These are phyloP conservation scores for Vanrija sp. DNA, from an alignment of 1,284 basidiomycete species.

Conservation along the genomic window DNA sequence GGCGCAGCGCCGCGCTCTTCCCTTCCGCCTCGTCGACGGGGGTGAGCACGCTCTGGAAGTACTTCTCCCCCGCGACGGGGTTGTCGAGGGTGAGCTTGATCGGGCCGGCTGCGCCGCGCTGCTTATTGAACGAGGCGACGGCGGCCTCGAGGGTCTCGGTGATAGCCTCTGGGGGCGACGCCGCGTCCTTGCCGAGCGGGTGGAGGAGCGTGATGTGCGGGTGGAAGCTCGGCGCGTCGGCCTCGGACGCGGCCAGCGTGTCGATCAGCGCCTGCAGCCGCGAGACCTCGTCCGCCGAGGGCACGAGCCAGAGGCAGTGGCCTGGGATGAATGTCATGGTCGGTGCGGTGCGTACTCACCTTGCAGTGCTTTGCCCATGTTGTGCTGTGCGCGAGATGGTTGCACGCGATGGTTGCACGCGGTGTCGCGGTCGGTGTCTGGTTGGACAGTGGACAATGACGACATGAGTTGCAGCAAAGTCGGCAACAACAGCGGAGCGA, in stretches of 20 bases:
- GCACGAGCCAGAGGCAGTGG: conserved; percentile 25
- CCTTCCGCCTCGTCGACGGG: conserved; percentile 18
- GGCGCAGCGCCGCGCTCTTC: conserved; percentile 8
- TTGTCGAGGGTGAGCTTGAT: conserved; percentile 1
- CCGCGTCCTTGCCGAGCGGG: conserved; percentile 9
- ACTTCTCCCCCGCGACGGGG: conserved; percentile 20
- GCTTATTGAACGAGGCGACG: neutral
- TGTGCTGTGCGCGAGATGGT: neutral
- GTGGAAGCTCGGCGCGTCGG: conserved; percentile 21
- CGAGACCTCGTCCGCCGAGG: neutral
- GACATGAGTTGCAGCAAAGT: neutral
- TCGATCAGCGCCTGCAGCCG: conserved; percentile 14
- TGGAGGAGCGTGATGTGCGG: conserved; percentile 37
- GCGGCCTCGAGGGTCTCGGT: neutral
- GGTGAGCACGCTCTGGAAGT: conserved; percentile 38
- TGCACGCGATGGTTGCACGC: neutral
- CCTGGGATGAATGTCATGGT: conserved; percentile 3
- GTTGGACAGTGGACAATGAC: neutral
- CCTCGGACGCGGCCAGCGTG: conserved; percentile 2
- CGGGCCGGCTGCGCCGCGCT: neutral
- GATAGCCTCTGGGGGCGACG: neutral
- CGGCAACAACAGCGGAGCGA: too few relatives aligned
- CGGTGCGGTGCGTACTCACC: too few relatives aligned
- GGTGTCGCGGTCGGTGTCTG: neutral
- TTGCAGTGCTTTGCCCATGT: too few relatives aligned